Evolutionary conservation across 257 asterid species (phyloP).

Genomic region (Mitragyna speciosa): DNA sequence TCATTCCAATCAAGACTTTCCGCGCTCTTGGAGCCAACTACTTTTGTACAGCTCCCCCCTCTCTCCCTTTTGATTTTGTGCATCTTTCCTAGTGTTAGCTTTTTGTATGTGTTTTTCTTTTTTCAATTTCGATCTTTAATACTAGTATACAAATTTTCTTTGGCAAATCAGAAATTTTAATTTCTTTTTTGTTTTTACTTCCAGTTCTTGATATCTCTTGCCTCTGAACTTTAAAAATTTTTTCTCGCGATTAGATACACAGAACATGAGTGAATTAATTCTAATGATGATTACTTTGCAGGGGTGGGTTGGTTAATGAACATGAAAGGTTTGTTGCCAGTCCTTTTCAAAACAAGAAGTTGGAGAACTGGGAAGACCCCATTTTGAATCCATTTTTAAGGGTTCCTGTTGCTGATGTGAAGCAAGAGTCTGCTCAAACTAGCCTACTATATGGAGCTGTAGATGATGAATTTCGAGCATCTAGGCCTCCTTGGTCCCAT

Average conservation of each 20-base stretch:
- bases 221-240: too few species aligned
- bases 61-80: neutral
- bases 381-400: conserved; percentile 43
- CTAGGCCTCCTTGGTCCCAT: conserved; percentile 44
- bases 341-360: conserved; percentile 59
- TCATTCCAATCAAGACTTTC: conserved; percentile 35
- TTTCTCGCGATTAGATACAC: neutral
- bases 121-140: neutral
- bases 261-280: neutral
- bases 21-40: conserved; percentile 75
- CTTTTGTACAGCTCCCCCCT: conserved; percentile 38
- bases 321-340: conserved; percentile 54
- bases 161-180: neutral
- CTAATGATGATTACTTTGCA: conserved; percentile 17
- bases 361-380: conserved; percentile 78
- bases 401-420: conserved; percentile 48
- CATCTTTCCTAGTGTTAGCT: neutral
- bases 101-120: neutral
- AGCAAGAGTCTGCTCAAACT: conserved; percentile 44
- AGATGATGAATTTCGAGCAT: conserved; percentile 30
- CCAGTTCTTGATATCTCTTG: neutral
- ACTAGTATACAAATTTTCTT: neutral
- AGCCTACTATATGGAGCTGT: conserved; percentile 33
- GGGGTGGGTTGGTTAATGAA: conserved; percentile 51
- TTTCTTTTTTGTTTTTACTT: neutral